Evolutionary conservation across 2,329 filamentous ascomycete species (phyloP), one percentile per base, ranked within the genome.

Genomic region (Lasiodiplodia sp.): DNA sequence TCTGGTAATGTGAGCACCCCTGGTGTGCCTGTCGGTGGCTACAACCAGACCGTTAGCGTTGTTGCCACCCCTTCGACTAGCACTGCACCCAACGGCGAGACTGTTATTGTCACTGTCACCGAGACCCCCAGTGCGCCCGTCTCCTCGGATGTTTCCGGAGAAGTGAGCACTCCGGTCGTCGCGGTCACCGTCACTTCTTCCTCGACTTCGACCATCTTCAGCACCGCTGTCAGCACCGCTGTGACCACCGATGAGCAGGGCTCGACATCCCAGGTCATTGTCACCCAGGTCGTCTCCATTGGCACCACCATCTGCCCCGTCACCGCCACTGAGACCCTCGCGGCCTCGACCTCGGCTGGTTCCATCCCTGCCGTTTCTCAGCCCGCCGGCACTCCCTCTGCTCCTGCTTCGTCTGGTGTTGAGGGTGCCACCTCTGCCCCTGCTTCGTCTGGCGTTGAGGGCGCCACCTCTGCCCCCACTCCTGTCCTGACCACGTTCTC

Each of bases 131-230:
- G 23, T 12, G 60, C 60, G 1, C 57, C 57, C 14, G 57, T 23
- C 14, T 28, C 57, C 11, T 38, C 28, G 14, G 38, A 47, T 3
- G 23, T 60, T 18, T 57, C 55, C 8, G 52, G 52, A 14, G 28
- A 56, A 11, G 23, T 18, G 25, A 56, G 52, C 52, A 37, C 52
- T 37, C 52, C 31, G 31, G 31, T 34, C 14, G 37, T 18, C 16
- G 56, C 23, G 3, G 23, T 25, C 12, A 18, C 37, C n/a, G 21
- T 37, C 14, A 18, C 40, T n/a, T n/a, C 49, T 11, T 34, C 84
- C 88, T 75, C 86, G 87, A 65, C 62, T 6, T 53, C 62, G 37
- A 60, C 34, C 55, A 37, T 65, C 56, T 57, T 58, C 57, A 25
- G 67, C 64, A 51, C 60, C 23, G 60, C 58, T 7, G 21, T 28